Evolutionary conservation across 148 eudicot genomes (phyloP).

Genomic region (Rhododendron ovatum): DNA sequence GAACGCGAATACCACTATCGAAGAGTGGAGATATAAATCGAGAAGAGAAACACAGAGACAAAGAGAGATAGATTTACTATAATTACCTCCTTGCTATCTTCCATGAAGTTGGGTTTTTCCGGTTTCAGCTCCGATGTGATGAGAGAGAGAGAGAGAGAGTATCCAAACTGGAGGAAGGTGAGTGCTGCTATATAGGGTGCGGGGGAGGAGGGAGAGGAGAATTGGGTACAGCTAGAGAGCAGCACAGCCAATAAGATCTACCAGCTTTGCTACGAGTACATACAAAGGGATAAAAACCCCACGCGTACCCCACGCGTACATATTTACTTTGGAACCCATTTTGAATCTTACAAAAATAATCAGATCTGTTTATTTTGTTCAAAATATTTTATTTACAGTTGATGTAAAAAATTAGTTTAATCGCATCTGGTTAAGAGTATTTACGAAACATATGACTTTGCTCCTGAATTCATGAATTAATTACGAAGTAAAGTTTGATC

Average conservation of each 20-base stretch:
- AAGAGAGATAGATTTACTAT: not conserved
- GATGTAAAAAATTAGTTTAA: too few species aligned
- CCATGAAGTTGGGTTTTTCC: constrained; percentile 5
- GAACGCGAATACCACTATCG: not conserved
- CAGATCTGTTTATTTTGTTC: too few species aligned
- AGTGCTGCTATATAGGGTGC: not conserved
- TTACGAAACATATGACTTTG: too few species aligned
- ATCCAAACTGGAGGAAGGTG: not conserved
- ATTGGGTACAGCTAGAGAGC: not conserved
- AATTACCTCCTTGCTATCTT: constrained; percentile 28
- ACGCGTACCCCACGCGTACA: too few species aligned
- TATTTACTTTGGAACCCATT: too few species aligned
- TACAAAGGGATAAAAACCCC: too few species aligned
- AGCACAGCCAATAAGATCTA: not conserved
- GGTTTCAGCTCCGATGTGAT: not conserved
- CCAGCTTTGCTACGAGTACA: not conserved
- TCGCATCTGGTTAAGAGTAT: too few species aligned
- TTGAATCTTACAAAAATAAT: too few species aligned
- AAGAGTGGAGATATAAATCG: too few species aligned
- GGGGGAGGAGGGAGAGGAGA: not conserved
- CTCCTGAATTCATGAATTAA: too few species aligned
- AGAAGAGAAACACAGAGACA: not conserved
- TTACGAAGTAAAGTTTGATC: too few species aligned
- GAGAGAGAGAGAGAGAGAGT: not conserved
- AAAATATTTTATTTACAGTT: too few species aligned